Percentiles rank a stretch among this genome's conserved stretches.
Evolutionary conservation across 495 filamentous ascomycete genomes (phyloP).

Genomic region (Penicillium macrosclerotiorum): DNA sequence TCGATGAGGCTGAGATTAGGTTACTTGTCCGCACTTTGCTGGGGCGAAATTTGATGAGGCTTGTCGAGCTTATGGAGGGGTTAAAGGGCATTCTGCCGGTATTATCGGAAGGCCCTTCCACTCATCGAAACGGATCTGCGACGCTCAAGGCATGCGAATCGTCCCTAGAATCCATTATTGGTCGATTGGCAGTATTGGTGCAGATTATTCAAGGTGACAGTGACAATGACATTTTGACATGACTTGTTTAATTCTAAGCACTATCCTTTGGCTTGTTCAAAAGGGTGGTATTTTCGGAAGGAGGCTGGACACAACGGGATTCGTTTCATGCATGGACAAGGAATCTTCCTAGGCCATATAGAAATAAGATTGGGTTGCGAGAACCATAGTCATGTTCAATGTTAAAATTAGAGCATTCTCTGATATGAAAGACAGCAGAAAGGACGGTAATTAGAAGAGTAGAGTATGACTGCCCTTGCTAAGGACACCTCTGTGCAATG

Average conservation of each 20-base stretch:
- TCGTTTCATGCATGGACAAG: no score
- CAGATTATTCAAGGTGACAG: constrained; percentile 23
- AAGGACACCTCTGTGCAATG: neutral
- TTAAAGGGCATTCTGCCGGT: constrained; percentile 14
- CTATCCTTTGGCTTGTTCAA: no score
- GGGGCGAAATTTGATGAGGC: constrained; percentile 21
- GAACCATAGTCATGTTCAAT: no score
- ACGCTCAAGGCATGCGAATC: constrained; percentile 21
- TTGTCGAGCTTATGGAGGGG: constrained; percentile 26
- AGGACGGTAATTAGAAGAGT: no score
- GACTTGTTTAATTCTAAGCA: neutral
- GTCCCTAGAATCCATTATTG: constrained; percentile 22
- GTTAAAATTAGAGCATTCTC: no score
- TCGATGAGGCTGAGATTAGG: constrained; percentile 29
- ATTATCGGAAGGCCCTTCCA: constrained; percentile 13
- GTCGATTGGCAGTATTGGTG: constrained; percentile 26
- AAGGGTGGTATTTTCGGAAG: no score
- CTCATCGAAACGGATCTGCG: constrained; percentile 10
- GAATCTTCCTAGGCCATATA: no score
- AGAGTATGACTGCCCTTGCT: no score
- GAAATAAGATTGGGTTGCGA: no score
- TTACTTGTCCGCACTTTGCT: constrained; percentile 28
- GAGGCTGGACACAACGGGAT: no score
- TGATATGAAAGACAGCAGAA: no score
- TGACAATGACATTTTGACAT: constrained; percentile 2